Base-by-base conservation (phyloP, 2,329 filamentous ascomycete species). In the Penicillium sp. region DNA sequence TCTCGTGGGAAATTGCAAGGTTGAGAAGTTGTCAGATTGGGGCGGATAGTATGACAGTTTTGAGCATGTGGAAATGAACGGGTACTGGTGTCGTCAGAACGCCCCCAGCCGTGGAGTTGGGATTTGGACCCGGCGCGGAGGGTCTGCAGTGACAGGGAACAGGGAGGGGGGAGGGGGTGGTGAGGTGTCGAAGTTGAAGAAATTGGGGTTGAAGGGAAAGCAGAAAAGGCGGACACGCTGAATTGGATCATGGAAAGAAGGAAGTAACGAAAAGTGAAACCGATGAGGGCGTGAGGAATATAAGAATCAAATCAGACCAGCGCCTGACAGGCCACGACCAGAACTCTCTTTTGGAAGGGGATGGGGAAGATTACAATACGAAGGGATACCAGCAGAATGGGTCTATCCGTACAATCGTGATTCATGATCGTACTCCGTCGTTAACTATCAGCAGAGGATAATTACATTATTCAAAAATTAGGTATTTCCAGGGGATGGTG, bases 71-170 rank as follows among this genome's bases (percentile, higher is more conserved):
- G 28, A 49, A 35, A 12, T 3, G 35, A 12, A 20, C 20, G 34
- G 47, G 28, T 20, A n/a, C 11, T 41, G 35, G 49, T 17, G 20
- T 37, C 20, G 34, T 34, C 38, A 37, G n/a, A 22, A 47, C 4
- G 14, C 42, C 20, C 48, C 43, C 37, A 55, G 10, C 56, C 60
- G 51, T 25, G 35, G 48, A 58, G 47, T 50, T 61, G 59, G 55
- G 52, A 58, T 50, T 55, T 17, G 34, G 52, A 58, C 55, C 59
- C 55, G 31, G 17, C 52, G 22, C 20, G 43, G n/a, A 55, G 55
- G 55, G 45, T 55, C 41, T 28, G 34, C 8, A 5, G 15, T 14
- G 50, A 31, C 42, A 34, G 50, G 45, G 51, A 51, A 45, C 41
- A 17, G 31, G 31, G 28, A n/a, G 15, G 15, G 20, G 28, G n/a